Percentiles rank a stretch among this genome's conserved stretches.
Evolutionary conservation across 495 filamentous ascomycete genomes (phyloP).

Genomic region (Tuber umbilicatum): DNA sequence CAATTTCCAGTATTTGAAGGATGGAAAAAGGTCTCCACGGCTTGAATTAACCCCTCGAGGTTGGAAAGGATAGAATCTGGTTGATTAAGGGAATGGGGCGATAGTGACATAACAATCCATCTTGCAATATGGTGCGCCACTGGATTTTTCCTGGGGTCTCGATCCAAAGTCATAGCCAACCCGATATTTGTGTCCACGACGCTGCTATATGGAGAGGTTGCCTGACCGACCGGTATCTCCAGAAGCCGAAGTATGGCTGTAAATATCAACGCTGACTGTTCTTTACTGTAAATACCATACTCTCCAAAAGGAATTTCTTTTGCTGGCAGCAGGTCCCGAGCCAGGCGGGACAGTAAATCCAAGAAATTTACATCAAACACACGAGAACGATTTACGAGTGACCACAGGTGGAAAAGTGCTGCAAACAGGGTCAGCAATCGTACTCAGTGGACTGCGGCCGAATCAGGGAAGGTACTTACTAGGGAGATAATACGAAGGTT

Average conservation of each 20-base stretch:
- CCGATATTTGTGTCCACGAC: slow-evolving; percentile 77
- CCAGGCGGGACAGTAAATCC: slow-evolving; percentile 79
- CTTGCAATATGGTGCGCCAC: slow-evolving; percentile 86
- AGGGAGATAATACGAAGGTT: slow-evolving; percentile 76
- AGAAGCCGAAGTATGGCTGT: slow-evolving; percentile 82
- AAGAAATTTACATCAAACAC: slow-evolving; percentile 78
- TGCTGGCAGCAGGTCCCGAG: slow-evolving; percentile 70
- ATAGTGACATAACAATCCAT: slow-evolving; percentile 91
- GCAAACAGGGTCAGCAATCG: slow-evolving; percentile 18
- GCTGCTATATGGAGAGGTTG: slow-evolving; percentile 79
- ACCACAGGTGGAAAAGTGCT: slow-evolving; percentile 94
- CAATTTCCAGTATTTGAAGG: slow-evolving; percentile 91
- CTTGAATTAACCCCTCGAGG: slow-evolving; percentile 89
- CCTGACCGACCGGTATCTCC: slow-evolving; percentile 95
- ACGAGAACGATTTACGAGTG: slow-evolving; percentile 81
- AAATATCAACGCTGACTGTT: slow-evolving; percentile 88
- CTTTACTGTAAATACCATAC: slow-evolving; percentile 82
- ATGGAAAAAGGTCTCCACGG: slow-evolving; percentile 97
- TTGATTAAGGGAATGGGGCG: slow-evolving; percentile 72
- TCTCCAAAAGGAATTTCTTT: slow-evolving; percentile 73
- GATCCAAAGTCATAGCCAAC: slow-evolving; percentile 74
- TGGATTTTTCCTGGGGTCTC: slow-evolving; percentile 87
- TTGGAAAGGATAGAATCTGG: slow-evolving; percentile 72
- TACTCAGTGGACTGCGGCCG: neutral
- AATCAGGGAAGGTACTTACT: slow-evolving; percentile 38